Base-by-base conservation (phyloP, 345 rosid genomes). In the Camelina sativa region DNA sequence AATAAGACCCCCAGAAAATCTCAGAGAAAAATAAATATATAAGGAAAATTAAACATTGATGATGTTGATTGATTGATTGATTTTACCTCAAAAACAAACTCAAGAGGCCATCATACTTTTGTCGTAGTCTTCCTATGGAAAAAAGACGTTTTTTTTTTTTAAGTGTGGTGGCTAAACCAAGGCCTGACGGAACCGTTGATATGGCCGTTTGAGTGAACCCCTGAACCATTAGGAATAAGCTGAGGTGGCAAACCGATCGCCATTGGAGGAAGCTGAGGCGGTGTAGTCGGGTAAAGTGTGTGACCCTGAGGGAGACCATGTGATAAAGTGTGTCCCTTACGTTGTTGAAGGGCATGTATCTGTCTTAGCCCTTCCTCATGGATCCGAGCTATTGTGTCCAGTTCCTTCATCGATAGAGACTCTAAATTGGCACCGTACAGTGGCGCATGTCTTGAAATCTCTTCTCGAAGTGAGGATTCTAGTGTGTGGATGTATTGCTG, bases 331-430 rank as follows among this genome's bases (percentile, higher is more conserved):
- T 87, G 84, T 60, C 93, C 98, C 54, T 87, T 89, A 57, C 84
- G 88, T 67, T 88, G 96, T 67, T 89, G 97, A 59, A 92, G 84
- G 48, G 85, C 81, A 28, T 86, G 95, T 76, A 96, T 89, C 83
- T 85, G 92, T 84, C 92, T 82, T 38, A 96, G 89, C 54, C 99
- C 99, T 74, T 96, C 97, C 75, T 92, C 99, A 8, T 96, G 98
- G 76, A 96, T 96, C 4, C 86, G 88, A 9, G 93, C 83, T 72
- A 96, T 74, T 2, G 99, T 92, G 50, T 89, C 96, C 65, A 96
- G 79, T 86, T 96, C 99, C 76, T 85, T 86, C 96, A 91, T 82
- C 8, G 99, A 91, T 16, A 96, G 86, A 76, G 88, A 84, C 78
- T 96, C 98, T 81, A 96, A 72, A 65, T 91, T 93, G 12, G 92